Percentiles rank a stretch among this genome's conserved stretches.
Evolutionary conservation across 2,329 filamentous ascomycete genomes (phyloP).

Genomic region (Metarhizium album): DNA sequence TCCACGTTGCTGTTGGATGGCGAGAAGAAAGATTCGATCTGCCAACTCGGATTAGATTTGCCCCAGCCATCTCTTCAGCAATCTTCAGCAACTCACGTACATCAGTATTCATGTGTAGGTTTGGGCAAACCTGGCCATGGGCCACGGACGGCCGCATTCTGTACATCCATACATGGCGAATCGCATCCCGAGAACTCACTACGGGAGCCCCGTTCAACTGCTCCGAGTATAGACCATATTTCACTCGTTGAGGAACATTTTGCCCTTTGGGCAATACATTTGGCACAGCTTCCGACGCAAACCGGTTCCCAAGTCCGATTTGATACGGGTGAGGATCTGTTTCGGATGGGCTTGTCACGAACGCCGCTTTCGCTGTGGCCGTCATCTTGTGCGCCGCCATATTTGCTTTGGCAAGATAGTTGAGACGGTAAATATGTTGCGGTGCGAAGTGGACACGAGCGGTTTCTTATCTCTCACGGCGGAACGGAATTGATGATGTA

Average conservation of each 20-base stretch:
- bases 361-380: slow-evolving; percentile 12
- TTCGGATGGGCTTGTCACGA: slow-evolving; percentile 12
- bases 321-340: slow-evolving; percentile 41
- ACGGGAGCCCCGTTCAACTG: slow-evolving; percentile 35
- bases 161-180: slow-evolving; percentile 25
- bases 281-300: slow-evolving; percentile 35
- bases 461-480: neutral
- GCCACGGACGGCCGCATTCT: slow-evolving; percentile 22
- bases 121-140: slow-evolving; percentile 13
- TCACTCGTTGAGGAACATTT: slow-evolving; percentile 33
- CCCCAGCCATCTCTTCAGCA: neutral
- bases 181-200: slow-evolving; percentile 16
- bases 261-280: slow-evolving; percentile 32
- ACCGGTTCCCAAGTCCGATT: slow-evolving; percentile 43
- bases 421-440: neutral
- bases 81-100: slow-evolving; percentile 7
- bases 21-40: slow-evolving; percentile 32
- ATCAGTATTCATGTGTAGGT: slow-evolving; percentile 17
- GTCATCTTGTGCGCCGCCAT: slow-evolving; percentile 6
- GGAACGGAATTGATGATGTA: neutral
- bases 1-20: slow-evolving; percentile 34
- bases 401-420: neutral
- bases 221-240: slow-evolving; percentile 32
- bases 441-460: neutral
- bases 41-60: neutral